Evolutionary conservation across 192 early-diverging fungal genomes (phyloP).

Genomic region (Obelidium mucronatum): DNA sequence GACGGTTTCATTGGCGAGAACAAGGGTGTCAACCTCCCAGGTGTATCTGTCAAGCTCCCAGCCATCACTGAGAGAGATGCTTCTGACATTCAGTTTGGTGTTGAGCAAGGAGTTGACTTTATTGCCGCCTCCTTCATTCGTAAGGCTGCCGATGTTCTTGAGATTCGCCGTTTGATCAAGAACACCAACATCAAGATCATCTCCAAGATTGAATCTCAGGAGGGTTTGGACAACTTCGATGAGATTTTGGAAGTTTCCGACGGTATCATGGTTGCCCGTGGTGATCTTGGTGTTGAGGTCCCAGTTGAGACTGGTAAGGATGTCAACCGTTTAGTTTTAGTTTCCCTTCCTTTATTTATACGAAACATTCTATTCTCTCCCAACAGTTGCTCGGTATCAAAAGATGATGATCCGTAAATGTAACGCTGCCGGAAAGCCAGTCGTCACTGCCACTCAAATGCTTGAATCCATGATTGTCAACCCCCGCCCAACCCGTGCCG

Average conservation of each 20-base stretch:
- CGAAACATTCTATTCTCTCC: not conserved
- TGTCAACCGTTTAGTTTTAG: not conserved
- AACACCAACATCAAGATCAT: conserved; percentile 93
- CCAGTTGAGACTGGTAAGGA: conserved; percentile 86
- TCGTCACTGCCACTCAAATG: conserved; percentile 98
- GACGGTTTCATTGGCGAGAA: conserved; percentile 87
- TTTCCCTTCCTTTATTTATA: not conserved
- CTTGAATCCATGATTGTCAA: conserved; percentile 78
- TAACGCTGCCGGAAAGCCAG: conserved; percentile 95
- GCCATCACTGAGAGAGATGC: conserved; percentile 97
- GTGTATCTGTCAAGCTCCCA: conserved; percentile 89
- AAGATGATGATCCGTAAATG: conserved; percentile 99
- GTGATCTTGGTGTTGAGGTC: conserved; percentile 98
- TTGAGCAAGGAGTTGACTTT: conserved; percentile 94
- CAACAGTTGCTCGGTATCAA: conserved; percentile 68
- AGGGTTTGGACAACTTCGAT: conserved; percentile 99
- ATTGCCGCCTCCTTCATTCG: conserved; percentile 98
- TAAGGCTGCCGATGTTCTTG: conserved; percentile 85
- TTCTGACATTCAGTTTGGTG: conserved; percentile 87
- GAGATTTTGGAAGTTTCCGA: conserved; percentile 93
- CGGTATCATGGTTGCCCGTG: conserved; percentile 99
- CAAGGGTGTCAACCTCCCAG: conserved; percentile 97
- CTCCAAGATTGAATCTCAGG: conserved; percentile 97
- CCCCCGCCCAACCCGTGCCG: conserved; percentile 98
- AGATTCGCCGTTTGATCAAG: conserved; percentile 85